These are phyloP conservation scores for Capniomyces stellatus DNA, from an alignment of 371 early-diverging fungal genomes.

Conservation along the genomic window DNA sequence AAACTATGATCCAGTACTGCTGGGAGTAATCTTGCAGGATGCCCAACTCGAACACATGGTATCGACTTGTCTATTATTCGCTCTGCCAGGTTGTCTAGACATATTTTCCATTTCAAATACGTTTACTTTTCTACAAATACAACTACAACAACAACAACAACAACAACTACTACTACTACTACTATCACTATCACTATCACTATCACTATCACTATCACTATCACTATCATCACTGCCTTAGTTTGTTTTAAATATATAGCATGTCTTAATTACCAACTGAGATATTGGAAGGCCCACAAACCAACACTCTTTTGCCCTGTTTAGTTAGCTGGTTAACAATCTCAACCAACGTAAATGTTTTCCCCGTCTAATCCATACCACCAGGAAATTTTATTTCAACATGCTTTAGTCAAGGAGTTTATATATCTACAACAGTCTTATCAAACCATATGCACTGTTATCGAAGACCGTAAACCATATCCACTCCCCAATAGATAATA, in stretches of 20 bases:
- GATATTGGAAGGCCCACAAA: constrained; percentile 89
- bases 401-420: background rate
- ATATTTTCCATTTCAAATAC: too few species aligned
- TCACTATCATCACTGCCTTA: too few species aligned
- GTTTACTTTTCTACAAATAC: too few species aligned
- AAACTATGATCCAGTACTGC: constrained; percentile 47
- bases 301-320: constrained; percentile 51
- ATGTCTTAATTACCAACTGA: too few species aligned
- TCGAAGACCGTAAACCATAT: too few species aligned
- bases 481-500: background rate
- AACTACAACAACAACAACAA: too few species aligned
- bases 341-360: constrained; percentile 81
- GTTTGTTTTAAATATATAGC: too few species aligned
- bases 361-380: constrained; percentile 37
- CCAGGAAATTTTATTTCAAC: background rate
- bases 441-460: too few species aligned
- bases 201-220: too few species aligned
- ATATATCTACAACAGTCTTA: background rate
- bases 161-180: too few species aligned
- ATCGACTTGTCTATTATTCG: constrained; percentile 30
- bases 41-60: constrained; percentile 53
- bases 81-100: constrained; percentile 71
- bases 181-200: too few species aligned
- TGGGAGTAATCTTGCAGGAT: constrained; percentile 64
- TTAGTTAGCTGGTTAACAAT: constrained; percentile 60